These are phyloP conservation scores for Lathyrus aphaca DNA, from an alignment of 306 rosid genomes.

Conservation along the genomic window DNA sequence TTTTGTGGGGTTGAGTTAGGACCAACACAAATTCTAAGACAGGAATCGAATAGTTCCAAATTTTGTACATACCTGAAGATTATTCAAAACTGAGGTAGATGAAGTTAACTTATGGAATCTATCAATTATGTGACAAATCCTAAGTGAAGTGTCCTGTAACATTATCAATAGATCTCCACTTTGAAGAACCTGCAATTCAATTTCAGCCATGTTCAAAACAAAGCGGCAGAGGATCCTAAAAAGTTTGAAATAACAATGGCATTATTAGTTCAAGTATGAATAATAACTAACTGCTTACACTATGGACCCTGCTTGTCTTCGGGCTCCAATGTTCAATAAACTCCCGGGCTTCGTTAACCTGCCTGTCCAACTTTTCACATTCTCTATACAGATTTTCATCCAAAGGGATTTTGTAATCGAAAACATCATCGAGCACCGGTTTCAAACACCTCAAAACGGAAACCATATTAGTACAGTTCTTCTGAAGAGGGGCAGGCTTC, in stretches of 20 bases:
- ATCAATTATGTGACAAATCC: constrained; percentile 57
- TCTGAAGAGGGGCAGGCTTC: constrained; percentile 67
- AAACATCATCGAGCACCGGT: constrained; percentile 73
- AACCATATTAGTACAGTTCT: constrained; percentile 59
- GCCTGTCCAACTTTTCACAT: constrained; percentile 73
- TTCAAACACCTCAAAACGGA: constrained; percentile 76
- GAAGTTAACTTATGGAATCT: constrained; percentile 56
- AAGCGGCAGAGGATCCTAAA: constrained; percentile 32
- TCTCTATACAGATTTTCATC: constrained; percentile 60
- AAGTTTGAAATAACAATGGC: constrained; percentile 13
- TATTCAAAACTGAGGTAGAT: constrained; percentile 52
- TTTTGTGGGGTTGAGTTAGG: background rate
- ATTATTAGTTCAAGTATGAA: constrained; percentile 7
- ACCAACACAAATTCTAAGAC: background rate
- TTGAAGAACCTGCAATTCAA: constrained; percentile 56
- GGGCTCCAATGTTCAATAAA: constrained; percentile 74
- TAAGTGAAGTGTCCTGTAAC: constrained; percentile 55
- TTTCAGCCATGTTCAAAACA: constrained; percentile 28
- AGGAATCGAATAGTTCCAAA: constrained; percentile 27
- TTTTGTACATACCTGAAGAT: constrained; percentile 67
- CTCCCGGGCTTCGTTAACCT: constrained; percentile 76
- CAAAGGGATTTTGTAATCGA: constrained; percentile 53
- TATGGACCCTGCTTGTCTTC: constrained; percentile 72
- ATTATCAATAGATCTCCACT: constrained; percentile 68
- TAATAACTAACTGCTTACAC: constrained; percentile 52